Percentiles rank a stretch among this genome's conserved stretches.
Evolutionary conservation across 208 protist species (phyloP).

Genomic region (Trypanosomatidae sp.): DNA sequence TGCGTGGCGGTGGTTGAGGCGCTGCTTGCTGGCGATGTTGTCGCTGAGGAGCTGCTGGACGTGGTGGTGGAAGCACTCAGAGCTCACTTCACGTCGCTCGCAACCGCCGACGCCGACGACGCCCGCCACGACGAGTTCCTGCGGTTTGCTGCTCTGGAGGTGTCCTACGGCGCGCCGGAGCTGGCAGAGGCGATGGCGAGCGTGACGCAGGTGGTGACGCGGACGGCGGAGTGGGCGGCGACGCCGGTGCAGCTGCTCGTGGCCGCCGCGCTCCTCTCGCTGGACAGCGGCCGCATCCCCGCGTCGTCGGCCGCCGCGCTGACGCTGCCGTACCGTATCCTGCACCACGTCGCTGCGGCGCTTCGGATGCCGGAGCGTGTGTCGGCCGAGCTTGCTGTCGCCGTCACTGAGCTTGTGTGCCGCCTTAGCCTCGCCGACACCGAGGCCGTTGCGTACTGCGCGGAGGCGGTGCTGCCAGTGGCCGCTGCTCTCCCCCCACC

Average conservation of each 20-base stretch:
- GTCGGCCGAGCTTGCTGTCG: conserved; percentile 5
- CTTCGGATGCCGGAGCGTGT: conserved; percentile 3
- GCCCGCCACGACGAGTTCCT: conserved; percentile 7
- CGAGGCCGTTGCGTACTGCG: conserved; percentile 3
- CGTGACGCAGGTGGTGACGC: conserved; percentile 33
- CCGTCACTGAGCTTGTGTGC: conserved; percentile 9
- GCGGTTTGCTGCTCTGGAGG: conserved; percentile 30
- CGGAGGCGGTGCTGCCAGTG: conserved; percentile 9
- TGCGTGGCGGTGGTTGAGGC: conserved; percentile 29
- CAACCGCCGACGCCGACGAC: not conserved
- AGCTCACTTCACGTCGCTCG: conserved; percentile 5
- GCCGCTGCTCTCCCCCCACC: not conserved
- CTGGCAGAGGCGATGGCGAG: conserved; percentile 25
- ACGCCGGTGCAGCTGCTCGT: conserved; percentile 13
- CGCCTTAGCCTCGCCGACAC: not conserved
- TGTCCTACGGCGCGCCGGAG: conserved; percentile 43
- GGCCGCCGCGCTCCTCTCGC: conserved; percentile 13
- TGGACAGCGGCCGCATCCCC: conserved; percentile 10
- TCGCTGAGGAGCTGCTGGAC: conserved; percentile 54
- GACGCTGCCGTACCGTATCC: conserved; percentile 17
- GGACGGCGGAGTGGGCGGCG: conserved; percentile 2
- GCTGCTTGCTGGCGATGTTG: conserved; percentile 14
- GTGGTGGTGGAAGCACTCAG: conserved; percentile 26
- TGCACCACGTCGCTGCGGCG: conserved; percentile 21
- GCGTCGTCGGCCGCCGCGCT: not conserved